Evolutionary conservation across 2,329 filamentous ascomycete species (phyloP).

Genomic region (Leptographium procerum): DNA sequence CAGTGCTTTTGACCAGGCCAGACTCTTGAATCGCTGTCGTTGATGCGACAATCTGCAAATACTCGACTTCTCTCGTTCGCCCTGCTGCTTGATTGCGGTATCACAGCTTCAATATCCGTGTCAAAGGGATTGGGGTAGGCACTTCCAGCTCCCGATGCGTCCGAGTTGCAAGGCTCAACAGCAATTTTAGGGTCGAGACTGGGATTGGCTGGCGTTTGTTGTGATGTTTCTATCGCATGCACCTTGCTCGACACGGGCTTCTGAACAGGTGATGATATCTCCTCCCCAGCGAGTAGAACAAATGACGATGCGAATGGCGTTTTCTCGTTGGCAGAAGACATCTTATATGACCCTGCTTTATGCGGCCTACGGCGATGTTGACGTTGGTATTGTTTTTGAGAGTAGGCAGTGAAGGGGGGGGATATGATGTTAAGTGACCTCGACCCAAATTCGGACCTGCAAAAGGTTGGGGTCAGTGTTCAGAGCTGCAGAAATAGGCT

Average conservation of each 20-base stretch:
- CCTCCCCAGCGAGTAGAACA: background rate
- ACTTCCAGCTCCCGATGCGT: constrained; percentile 33
- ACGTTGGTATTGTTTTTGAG: no score
- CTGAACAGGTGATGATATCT: background rate
- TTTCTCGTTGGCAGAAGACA: background rate
- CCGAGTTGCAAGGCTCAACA: constrained; percentile 15
- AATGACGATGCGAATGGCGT: background rate
- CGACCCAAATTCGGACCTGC: no score
- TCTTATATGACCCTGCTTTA: background rate
- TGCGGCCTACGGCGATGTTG: background rate
- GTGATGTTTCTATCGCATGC: background rate
- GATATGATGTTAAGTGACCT: no score
- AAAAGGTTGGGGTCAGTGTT: no score
- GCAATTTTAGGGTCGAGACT: background rate
- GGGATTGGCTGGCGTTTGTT: background rate
- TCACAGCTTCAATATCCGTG: constrained; percentile 44
- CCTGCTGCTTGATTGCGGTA: constrained; percentile 23
- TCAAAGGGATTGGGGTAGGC: constrained; percentile 41
- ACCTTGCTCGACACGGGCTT: background rate
- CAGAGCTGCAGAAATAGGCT: no score
- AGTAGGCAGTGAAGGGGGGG: no score
- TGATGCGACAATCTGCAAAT: constrained; percentile 12
- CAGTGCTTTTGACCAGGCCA: constrained; percentile 51
- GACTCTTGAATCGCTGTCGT: constrained; percentile 40
- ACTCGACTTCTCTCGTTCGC: constrained; percentile 4